Percentiles rank a stretch among this genome's conserved stretches.
These are phyloP conservation scores for Annulohypoxylon nitens DNA, from an alignment of 495 filamentous ascomycete species.

Conservation along the genomic window DNA sequence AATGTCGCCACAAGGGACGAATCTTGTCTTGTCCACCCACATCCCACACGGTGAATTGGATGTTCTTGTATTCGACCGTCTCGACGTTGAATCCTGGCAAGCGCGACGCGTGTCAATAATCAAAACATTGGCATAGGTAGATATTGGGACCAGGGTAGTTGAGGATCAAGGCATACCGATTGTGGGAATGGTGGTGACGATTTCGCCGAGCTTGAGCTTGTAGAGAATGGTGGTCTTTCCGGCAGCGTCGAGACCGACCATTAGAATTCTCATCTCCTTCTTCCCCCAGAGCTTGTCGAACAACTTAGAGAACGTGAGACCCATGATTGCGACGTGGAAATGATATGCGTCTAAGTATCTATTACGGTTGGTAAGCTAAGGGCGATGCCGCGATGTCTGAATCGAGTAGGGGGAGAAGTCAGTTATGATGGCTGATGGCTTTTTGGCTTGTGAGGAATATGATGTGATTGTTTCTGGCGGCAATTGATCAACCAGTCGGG, in stretches of 20 bases:
- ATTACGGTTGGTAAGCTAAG: constrained; percentile 43
- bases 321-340: constrained; percentile 76
- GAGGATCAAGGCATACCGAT: constrained; percentile 80
- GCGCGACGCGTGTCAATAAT: constrained; percentile 49
- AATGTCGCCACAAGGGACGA: constrained; percentile 98
- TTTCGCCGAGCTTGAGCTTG: constrained; percentile 99
- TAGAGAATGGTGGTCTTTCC: constrained; percentile 99
- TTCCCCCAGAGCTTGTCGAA: constrained; percentile 97
- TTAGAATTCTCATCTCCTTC: constrained; percentile 99
- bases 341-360: constrained; percentile 40
- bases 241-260: constrained; percentile 99
- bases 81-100: constrained; percentile 96
- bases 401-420: constrained; percentile 25
- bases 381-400: constrained; percentile 40
- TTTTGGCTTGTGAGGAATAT: constrained; percentile 19
- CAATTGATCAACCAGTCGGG: constrained; percentile 43
- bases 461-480: constrained; percentile 38
- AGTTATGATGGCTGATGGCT: constrained; percentile 34
- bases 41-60: constrained; percentile 99
- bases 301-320: constrained; percentile 92
- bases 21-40: constrained; percentile 99
- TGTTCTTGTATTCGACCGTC: constrained; percentile 99
- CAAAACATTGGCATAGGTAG: constrained; percentile 9
- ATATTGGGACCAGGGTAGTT: constrained; percentile 3
- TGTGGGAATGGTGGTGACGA: constrained; percentile 99